These are phyloP conservation scores for Ogataea corticis DNA, from an alignment of 805 yeast genomes.

Conservation along the genomic window DNA sequence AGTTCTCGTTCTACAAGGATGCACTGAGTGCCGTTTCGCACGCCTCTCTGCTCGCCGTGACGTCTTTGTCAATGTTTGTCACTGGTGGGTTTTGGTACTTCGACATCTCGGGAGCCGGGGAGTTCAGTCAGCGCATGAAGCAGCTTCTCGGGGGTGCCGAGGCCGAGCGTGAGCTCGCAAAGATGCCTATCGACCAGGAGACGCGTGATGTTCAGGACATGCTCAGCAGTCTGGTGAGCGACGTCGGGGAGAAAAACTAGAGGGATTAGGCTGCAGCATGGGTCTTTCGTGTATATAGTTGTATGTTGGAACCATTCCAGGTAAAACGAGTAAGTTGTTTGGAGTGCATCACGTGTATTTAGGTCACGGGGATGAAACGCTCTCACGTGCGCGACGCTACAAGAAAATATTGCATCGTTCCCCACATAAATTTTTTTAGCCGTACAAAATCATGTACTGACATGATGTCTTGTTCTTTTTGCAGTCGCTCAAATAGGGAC, in stretches of 20 bases:
- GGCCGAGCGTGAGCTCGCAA: constrained; percentile 47
- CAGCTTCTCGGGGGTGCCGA: constrained; percentile 66
- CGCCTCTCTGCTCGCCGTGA: constrained; percentile 73
- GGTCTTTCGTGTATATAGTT: not conserved
- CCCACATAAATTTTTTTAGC: too few species aligned
- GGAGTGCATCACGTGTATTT: too few species aligned
- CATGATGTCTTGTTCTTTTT: too few species aligned
- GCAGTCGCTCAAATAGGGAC: too few species aligned
- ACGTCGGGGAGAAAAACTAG: constrained; percentile 6
- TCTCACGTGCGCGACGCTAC: too few species aligned
- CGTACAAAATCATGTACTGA: too few species aligned
- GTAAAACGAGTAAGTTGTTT: too few species aligned
- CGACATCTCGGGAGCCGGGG: constrained; percentile 68
- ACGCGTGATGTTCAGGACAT: constrained; percentile 54
- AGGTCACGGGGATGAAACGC: too few species aligned
- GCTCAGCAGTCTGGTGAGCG: constrained; percentile 20
- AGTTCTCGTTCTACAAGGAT: constrained; percentile 76
- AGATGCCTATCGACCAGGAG: constrained; percentile 58
- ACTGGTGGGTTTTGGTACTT: constrained; percentile 79
- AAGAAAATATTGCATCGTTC: too few species aligned
- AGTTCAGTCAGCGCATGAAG: constrained; percentile 72
- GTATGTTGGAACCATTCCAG: not conserved
- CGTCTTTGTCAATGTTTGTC: constrained; percentile 69
- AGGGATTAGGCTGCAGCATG: not conserved
- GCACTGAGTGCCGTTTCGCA: constrained; percentile 84